Percentiles rank a stretch among this genome's conserved stretches.
These are phyloP conservation scores for Lithospermum erythrorhizon DNA, from an alignment of 257 asterid genomes.

Conservation along the genomic window DNA sequence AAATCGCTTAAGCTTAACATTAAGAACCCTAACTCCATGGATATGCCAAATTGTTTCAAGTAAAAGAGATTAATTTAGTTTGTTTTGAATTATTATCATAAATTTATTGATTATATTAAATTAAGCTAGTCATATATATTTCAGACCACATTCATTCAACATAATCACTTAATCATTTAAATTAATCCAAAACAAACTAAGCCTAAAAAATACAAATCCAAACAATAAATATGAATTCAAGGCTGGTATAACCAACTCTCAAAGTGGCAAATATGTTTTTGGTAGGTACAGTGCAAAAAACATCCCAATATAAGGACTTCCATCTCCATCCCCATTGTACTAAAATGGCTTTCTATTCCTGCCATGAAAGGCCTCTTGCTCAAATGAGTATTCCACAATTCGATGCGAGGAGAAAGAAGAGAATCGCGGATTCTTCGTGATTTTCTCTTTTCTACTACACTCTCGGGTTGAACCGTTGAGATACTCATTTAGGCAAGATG, in stretches of 20 bases:
- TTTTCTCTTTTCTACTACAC: not conserved
- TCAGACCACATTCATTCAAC: no score
- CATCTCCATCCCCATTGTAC: not conserved
- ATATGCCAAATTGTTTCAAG: no score
- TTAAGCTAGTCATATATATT: no score
- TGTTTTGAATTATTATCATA: no score
- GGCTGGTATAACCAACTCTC: conserved; percentile 15
- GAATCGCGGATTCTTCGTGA: not conserved
- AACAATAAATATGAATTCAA: not conserved
- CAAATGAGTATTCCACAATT: conserved; percentile 26
- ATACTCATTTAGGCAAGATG: conserved; percentile 19
- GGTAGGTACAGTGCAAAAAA: conserved; percentile 6
- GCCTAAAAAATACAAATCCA: not conserved
- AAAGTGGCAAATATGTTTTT: conserved; percentile 1
- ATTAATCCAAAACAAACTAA: no score
- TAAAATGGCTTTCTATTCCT: conserved; percentile 9
- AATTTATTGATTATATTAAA: no score
- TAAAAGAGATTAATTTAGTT: no score
- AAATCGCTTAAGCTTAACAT: no score
- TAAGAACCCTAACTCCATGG: no score
- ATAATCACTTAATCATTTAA: no score
- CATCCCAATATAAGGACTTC: not conserved
- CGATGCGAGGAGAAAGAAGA: not conserved
- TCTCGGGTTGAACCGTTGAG: conserved; percentile 14
- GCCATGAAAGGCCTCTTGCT: conserved; percentile 20